Evolutionary conservation across 176 grass and related monocot genomes (phyloP).

Genomic region (Phoenix roebelenii): DNA sequence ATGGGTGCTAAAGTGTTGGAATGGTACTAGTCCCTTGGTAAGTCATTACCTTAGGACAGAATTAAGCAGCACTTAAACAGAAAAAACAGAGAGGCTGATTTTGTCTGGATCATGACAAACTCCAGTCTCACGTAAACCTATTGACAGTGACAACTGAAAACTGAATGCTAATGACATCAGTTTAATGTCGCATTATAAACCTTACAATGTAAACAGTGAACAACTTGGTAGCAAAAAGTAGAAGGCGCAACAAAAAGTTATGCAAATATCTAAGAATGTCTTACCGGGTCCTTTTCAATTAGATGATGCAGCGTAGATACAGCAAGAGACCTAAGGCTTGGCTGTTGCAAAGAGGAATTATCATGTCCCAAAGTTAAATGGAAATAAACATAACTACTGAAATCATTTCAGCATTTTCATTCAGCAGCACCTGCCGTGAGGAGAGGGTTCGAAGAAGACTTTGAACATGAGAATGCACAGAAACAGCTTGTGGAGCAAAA

Average conservation of each 20-base stretch:
- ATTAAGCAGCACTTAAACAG: too few relatives aligned
- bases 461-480: constrained; percentile 84
- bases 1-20: too few relatives aligned
- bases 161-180: too few relatives aligned
- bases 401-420: neutral
- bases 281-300: constrained; percentile 88
- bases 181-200: too few relatives aligned
- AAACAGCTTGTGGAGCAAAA: constrained; percentile 95
- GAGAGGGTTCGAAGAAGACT: constrained; percentile 71
- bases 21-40: too few relatives aligned
- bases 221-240: neutral
- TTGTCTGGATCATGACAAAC: too few relatives aligned
- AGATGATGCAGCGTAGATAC: constrained; percentile 72
- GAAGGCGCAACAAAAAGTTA: neutral
- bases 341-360: constrained; percentile 43
- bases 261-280: constrained; percentile 14
- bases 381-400: constrained; percentile 13
- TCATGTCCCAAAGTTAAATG: constrained; percentile 8
- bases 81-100: too few relatives aligned
- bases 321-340: constrained; percentile 84
- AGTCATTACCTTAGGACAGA: too few relatives aligned
- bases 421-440: constrained; percentile 68
- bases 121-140: too few relatives aligned
- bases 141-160: too few relatives aligned
- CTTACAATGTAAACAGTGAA: too few relatives aligned